These are phyloP conservation scores for Lactarius hatsudake DNA, from an alignment of 768 basidiomycete genomes.

Conservation along the genomic window DNA sequence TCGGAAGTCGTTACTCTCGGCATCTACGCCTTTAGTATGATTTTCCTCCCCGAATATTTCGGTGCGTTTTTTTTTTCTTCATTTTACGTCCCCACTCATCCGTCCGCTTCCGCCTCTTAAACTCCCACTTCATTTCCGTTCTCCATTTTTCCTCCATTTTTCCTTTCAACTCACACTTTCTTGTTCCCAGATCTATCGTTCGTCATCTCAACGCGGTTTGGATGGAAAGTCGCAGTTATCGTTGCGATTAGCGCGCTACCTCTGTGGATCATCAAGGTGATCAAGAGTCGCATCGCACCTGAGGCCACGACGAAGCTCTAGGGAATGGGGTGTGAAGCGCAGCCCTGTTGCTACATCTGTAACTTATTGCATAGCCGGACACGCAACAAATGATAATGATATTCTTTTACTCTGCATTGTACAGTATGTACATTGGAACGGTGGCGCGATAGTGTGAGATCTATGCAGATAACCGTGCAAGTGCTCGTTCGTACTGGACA, in stretches of 20 bases:
- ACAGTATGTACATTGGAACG: no score
- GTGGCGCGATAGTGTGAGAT: no score
- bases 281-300: constrained; percentile 83
- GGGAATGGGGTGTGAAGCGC: not conserved
- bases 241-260: constrained; percentile 93
- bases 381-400: not conserved
- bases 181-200: constrained; percentile 75
- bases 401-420: not conserved
- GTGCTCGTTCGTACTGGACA: no score
- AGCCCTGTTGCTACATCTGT: constrained; percentile 8
- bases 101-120: not conserved
- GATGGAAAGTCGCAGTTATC: constrained; percentile 94
- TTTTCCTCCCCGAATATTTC: constrained; percentile 95
- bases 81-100: not conserved
- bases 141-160: not conserved
- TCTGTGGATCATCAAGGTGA: constrained; percentile 84
- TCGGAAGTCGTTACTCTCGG: constrained; percentile 86
- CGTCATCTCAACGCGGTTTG: constrained; percentile 82
- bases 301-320: constrained; percentile 91
- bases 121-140: not conserved
- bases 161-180: not conserved
- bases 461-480: no score
- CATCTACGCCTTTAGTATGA: constrained; percentile 88
- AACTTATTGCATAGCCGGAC: constrained; percentile 11
- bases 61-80: constrained; percentile 53